phyloP scores from a whole-genome alignment of 345 rosid species.

The Eucalyptus regnans region DNA sequence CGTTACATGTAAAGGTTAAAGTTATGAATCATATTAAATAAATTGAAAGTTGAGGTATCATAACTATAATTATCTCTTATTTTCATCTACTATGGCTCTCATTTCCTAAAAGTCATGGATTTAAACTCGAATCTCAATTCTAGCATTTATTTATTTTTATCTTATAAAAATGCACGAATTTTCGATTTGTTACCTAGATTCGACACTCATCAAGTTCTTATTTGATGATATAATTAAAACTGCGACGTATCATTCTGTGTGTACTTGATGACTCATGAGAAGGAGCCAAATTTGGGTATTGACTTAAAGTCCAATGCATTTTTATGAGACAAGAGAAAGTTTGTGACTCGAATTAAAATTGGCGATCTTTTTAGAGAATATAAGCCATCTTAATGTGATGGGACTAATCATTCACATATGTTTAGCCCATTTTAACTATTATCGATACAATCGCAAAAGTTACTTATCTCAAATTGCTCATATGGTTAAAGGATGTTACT shows the following conservation, averaged over 20 bases:
- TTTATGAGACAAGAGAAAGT: background rate
- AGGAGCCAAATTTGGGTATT: accelerated
- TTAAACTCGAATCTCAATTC: background rate
- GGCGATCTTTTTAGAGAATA: accelerated
- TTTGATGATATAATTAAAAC: accelerated
- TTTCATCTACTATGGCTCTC: background rate
- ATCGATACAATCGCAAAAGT: background rate
- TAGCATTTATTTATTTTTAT: background rate
- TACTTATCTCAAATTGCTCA: background rate
- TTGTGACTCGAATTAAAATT: accelerated
- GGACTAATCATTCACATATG: accelerated
- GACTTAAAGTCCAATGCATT: background rate
- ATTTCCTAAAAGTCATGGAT: background rate
- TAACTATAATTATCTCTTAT: background rate
- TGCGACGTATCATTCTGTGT: accelerated
- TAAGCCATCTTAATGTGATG: background rate
- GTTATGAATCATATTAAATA: accelerated
- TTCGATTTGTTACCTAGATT: accelerated
- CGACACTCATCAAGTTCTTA: background rate
- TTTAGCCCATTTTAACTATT: background rate
- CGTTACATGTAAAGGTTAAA: accelerated
- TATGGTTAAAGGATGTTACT: background rate
- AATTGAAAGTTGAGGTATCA: too few relatives aligned
- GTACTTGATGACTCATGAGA: accelerated
- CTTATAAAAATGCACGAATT: background rate